Evolutionary conservation across 768 basidiomycete genomes (phyloP), one percentile per base, ranked within the genome.

Genomic region (Leccinum fibrillosum): DNA sequence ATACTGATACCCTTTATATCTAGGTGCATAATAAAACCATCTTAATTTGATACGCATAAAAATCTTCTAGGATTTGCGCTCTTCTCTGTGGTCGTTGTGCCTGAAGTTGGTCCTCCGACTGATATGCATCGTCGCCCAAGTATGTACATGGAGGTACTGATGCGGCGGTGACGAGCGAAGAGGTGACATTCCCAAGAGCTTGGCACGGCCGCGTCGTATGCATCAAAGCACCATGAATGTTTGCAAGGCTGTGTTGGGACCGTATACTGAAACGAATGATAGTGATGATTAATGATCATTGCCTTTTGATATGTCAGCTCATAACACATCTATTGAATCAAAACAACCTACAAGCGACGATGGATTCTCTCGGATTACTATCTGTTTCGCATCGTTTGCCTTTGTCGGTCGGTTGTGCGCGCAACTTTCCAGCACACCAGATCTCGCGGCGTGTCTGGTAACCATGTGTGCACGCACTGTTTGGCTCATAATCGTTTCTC

Each of bases 11-110:
- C 21, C 53, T 11, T 11, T 49, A 55, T 54, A 47, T 48, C 52
- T 63, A 58, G 56, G 64, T 58, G 60, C 60, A 66, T 59, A 56
- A 49, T 15, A 11, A 10, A 42, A 44, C 42, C 13, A 49, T 47
- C 51, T 52, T 69, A 66, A 66, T 67, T 49, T 62, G 57, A 45
- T 42, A 52, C 30, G 57, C 49, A 65, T 47, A 60, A 55, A 45
- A 45, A 37, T 39, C 30, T 13, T 49, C 49, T 56, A 7, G 23
- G 23, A 17, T 25, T 49, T n/a, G 17, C 15, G 48, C 21, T 56
- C 28, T 54, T 8, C 6, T 44, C 44, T 15, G 35, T 44, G 26
- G 39, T 30, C 28, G 4, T 28, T 10, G 37, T 47, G 30, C 64
- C 50, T 42, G 25, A 48, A 42, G 59, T 35, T 30, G 39, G 30